phyloP scores from a whole-genome alignment of 108 stramenopile genomes.

The Asterionellopsis glacialis region DNA sequence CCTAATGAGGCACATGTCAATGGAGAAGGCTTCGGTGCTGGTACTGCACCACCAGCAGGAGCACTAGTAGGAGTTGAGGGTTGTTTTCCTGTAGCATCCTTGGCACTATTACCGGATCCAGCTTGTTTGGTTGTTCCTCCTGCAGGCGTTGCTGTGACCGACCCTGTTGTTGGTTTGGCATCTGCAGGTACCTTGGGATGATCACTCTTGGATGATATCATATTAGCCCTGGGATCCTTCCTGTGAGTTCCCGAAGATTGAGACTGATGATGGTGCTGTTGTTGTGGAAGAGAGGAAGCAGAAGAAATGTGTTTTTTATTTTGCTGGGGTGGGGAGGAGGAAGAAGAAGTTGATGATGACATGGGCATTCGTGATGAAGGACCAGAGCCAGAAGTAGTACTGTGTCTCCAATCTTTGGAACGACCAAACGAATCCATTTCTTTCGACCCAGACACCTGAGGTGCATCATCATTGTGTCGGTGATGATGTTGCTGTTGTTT shows the following conservation, averaged over 20 bases:
- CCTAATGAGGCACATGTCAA: neutral
- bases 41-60: neutral
- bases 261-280: neutral
- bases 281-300: neutral
- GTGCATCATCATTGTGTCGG: too few relatives aligned
- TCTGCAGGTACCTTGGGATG: neutral
- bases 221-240: too few relatives aligned
- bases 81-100: neutral
- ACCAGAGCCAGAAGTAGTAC: too few relatives aligned
- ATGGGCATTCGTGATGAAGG: too few relatives aligned
- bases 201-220: neutral
- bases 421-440: too few relatives aligned
- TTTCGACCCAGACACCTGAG: too few relatives aligned
- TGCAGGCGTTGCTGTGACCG: neutral
- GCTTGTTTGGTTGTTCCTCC: neutral
- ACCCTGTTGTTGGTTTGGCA: slow-evolving; percentile 3
- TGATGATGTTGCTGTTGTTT: too few relatives aligned
- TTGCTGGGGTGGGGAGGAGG: too few relatives aligned
- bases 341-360: too few relatives aligned
- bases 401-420: too few relatives aligned
- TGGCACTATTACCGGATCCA: too few relatives aligned
- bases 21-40: neutral
- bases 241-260: neutral
- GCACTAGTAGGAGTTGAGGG: neutral
- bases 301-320: too few relatives aligned